Evolutionary conservation across 306 rosid species (phyloP).

Genomic region (Quercus dentata): DNA sequence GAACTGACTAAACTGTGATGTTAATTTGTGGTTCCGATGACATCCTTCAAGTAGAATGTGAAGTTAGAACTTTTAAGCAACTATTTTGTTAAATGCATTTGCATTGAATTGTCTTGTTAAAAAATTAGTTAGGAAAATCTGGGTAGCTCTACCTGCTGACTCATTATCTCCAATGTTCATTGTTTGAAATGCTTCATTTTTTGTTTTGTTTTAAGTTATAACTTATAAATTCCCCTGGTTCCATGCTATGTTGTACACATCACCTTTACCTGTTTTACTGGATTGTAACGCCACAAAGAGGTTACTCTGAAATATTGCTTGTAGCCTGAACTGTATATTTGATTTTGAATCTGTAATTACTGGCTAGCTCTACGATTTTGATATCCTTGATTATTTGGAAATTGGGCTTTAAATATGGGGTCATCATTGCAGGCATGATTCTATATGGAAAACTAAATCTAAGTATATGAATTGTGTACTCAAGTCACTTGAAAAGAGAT

Average conservation of each 20-base stretch:
- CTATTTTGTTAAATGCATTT: background rate
- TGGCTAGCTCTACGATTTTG: background rate
- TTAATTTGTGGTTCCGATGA: background rate
- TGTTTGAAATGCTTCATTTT: background rate
- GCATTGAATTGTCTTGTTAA: background rate
- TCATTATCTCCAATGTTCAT: background rate
- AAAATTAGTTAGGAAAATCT: background rate
- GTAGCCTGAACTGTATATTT: background rate
- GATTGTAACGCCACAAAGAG: background rate
- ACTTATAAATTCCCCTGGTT: background rate
- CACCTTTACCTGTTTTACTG: background rate
- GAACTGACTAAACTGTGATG: background rate
- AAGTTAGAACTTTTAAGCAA: background rate
- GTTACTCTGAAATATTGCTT: background rate
- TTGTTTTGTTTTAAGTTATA: background rate
- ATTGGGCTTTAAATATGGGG: background rate
- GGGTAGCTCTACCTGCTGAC: background rate
- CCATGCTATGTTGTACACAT: background rate
- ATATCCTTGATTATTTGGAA: background rate
- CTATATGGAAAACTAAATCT: background rate
- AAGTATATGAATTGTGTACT: background rate
- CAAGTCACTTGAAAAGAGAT: slow-evolving; percentile 4
- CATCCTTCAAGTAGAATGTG: no score
- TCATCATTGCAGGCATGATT: background rate
- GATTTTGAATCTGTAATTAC: background rate